phyloP scores from a whole-genome alignment of 2,329 filamentous ascomycete genomes.

The Westerdykella aurantiaca region DNA sequence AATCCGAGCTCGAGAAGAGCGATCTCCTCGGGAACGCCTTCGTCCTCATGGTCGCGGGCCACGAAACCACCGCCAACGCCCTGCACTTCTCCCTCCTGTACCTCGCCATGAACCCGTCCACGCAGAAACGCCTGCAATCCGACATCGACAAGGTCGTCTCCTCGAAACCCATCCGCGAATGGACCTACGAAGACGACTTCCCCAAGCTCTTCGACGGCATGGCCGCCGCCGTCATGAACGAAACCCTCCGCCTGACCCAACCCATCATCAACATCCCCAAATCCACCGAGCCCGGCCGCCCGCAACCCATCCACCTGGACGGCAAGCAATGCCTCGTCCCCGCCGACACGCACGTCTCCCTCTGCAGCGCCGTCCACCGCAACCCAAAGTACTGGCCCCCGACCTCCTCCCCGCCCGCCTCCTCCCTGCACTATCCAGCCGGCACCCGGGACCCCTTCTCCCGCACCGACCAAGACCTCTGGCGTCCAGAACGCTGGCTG shows the following conservation, averaged over 20 bases:
- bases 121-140: conserved; percentile 61
- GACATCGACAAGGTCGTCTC: conserved; percentile 64
- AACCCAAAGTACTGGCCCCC: conserved; percentile 69
- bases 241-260: conserved; percentile 67
- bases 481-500: conserved; percentile 69
- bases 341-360: conserved; percentile 48
- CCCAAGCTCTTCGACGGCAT: conserved; percentile 62
- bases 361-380: conserved; percentile 54
- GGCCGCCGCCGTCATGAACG: conserved; percentile 70
- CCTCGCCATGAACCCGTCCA: conserved; percentile 59
- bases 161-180: conserved; percentile 52
- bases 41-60: conserved; percentile 62
- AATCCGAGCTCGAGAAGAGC: conserved; percentile 27
- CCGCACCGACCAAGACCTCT: conserved; percentile 57
- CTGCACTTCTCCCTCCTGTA: conserved; percentile 66
- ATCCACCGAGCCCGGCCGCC: conserved; percentile 39
- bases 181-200: conserved; percentile 66
- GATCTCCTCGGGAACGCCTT: conserved; percentile 69
- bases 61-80: conserved; percentile 73
- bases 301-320: conserved; percentile 55
- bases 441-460: conserved; percentile 17
- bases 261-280: conserved; percentile 70
- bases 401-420: conserved; percentile 8
- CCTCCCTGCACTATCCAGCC: not conserved
- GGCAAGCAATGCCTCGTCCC: conserved; percentile 57